Conservation (phyloP, 805 yeast species). For the Candida saitoana region DNA sequence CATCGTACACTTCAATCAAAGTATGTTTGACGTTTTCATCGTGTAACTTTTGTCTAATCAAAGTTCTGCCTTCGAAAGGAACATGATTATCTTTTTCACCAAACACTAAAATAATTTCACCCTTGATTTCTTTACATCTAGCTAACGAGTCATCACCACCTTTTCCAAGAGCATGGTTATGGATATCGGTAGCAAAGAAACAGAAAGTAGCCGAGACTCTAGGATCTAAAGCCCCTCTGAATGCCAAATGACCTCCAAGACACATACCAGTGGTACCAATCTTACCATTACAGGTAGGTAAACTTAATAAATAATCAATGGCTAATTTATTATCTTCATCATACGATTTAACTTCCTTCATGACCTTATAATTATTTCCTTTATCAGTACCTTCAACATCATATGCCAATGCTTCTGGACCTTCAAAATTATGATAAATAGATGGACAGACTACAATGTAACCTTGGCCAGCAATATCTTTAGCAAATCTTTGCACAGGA, state of each 20-base stretch:
- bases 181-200: constrained; percentile 80
- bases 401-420: constrained; percentile 61
- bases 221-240: constrained; percentile 60
- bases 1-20: constrained; percentile 70
- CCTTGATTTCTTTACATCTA: constrained; percentile 51
- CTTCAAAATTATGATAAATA: constrained; percentile 69
- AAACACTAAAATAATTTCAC: constrained; percentile 64
- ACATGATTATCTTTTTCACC: constrained; percentile 81
- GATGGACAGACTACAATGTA: constrained; percentile 77
- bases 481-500: constrained; percentile 74
- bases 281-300: constrained; percentile 64
- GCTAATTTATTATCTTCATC: constrained; percentile 69
- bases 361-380: constrained; percentile 64
- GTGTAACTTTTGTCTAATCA: constrained; percentile 59
- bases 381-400: constrained; percentile 71
- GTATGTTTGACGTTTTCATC: constrained; percentile 60
- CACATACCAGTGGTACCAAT: constrained; percentile 88
- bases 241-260: constrained; percentile 79
- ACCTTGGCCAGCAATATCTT: constrained; percentile 75
- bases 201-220: constrained; percentile 66
- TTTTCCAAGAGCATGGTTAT: constrained; percentile 60
- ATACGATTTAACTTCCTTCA: constrained; percentile 65
- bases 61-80: constrained; percentile 70
- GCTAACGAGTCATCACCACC: constrained; percentile 66
- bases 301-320: constrained; percentile 54